Base-by-base conservation (phyloP, 169 alveolate genomes). In the Plasmodium relictum region DNA sequence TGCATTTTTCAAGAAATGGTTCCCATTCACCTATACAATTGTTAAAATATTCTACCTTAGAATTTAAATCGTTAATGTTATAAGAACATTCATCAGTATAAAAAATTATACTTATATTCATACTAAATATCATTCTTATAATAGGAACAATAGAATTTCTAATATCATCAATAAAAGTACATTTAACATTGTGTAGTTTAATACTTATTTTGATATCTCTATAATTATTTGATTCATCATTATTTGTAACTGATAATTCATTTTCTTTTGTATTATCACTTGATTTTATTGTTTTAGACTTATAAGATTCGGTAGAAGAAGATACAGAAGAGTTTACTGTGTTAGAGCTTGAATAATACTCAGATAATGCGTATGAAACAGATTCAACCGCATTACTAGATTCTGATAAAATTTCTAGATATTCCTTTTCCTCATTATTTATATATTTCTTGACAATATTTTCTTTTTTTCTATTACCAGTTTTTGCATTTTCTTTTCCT, bases 1-100 rank as follows among this genome's bases (percentile, higher is more conserved):
- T 93, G 65, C 94, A 93, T 37, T 92, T 88, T 68, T 94, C 96
- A 45, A 94, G 52, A 88, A 88, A 94, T 45, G 96, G 96, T 76
- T 94, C 96, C 96, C 96, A 94, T 52, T 94, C 96, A 56, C 96
- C 96, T 16, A 94, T 90, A 31, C 88, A 74, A n/a, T 94, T 91
- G 80, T 94, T 94, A 88, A 93, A 92, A 83, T 94, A 94, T 44
- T 93, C 95, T 37, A 94, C 65, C 39, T 93, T 78, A 18, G 94
- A 80, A 24, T 90, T 76, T 62, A 93, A 92, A 22, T 83, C 80
- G 48, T 59, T 78, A 44, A 78, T 52, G 69, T 45, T 72, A 73
- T 74, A 65, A 18, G 93, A 70, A 52, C 80, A 70, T 71, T 62
- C 76, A 78, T 72, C 71, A 37, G 86, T 58, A 54, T 63, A 58